These are phyloP conservation scores for Xylaria sp. DNA, from an alignment of 2,329 filamentous ascomycete genomes.

Conservation along the genomic window DNA sequence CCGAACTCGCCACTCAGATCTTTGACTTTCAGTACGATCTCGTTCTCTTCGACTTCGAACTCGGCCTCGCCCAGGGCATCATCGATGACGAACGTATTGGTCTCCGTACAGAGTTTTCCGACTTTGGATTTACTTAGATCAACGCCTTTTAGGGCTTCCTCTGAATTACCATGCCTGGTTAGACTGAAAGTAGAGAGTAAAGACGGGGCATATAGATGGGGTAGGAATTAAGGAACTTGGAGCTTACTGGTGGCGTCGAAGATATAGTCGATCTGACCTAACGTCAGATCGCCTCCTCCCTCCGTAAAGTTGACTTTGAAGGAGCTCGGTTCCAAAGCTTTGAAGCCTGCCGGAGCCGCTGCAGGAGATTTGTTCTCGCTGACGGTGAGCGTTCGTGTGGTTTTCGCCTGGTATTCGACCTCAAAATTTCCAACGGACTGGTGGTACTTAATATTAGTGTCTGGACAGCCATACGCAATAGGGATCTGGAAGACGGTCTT, in stretches of 20 bases:
- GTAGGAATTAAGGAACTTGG: not conserved
- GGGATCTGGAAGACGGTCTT: not conserved
- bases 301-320: not conserved
- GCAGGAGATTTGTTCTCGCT: slow-evolving; percentile 1
- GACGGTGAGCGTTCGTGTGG: not conserved
- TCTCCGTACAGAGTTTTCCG: not conserved
- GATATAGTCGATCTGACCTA: not conserved
- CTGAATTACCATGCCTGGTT: not conserved
- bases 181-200: not conserved
- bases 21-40: not conserved
- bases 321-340: not conserved
- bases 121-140: not conserved
- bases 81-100: not conserved
- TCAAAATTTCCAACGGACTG: not conserved
- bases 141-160: not conserved
- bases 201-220: not conserved
- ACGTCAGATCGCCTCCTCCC: not conserved
- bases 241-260: not conserved
- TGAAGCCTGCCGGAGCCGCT: not conserved
- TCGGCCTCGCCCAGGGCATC: not conserved
- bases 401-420: not conserved
- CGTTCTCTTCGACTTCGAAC: not conserved
- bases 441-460: not conserved
- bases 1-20: slow-evolving; percentile 1
- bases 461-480: not conserved